phyloP scores from a whole-genome alignment of 805 yeast genomes.

The Myxozyma nipponensis region DNA sequence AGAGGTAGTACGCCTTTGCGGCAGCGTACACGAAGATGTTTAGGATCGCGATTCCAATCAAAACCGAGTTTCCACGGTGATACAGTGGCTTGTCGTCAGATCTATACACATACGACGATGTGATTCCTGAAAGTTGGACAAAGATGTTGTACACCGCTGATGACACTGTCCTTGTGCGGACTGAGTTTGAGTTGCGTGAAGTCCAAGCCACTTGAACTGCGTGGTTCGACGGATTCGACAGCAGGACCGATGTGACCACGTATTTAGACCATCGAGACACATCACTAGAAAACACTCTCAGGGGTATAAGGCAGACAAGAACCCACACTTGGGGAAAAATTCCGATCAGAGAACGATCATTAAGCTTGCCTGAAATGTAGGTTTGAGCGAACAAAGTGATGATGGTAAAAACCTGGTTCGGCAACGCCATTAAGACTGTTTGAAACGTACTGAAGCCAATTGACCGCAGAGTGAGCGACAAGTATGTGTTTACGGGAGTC shows the following conservation, averaged over 20 bases:
- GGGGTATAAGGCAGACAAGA: slow-evolving; percentile 14
- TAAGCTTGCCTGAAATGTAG: slow-evolving; percentile 8
- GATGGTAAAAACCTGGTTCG: slow-evolving; percentile 38
- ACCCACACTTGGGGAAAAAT: slow-evolving; percentile 19
- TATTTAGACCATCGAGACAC: slow-evolving; percentile 27
- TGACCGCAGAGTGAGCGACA: slow-evolving; percentile 47
- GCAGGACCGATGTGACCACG: slow-evolving; percentile 31
- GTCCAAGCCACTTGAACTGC: slow-evolving; percentile 58
- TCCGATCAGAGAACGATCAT: slow-evolving; percentile 15
- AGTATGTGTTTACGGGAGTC: slow-evolving; percentile 41
- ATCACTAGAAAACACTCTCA: slow-evolving; percentile 30
- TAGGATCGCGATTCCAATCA: slow-evolving; percentile 33
- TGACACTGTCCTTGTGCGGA: slow-evolving; percentile 60
- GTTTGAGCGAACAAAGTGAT: slow-evolving; percentile 30
- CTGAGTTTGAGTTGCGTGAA: slow-evolving; percentile 59
- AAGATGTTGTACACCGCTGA: slow-evolving; percentile 64
- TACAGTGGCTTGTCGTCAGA: slow-evolving; percentile 57
- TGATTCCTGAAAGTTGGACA: slow-evolving; percentile 56
- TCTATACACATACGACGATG: slow-evolving; percentile 55
- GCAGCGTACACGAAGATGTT: slow-evolving; percentile 31
- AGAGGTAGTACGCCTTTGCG: slow-evolving; percentile 37
- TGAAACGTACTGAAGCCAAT: slow-evolving; percentile 53
- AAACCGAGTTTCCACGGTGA: slow-evolving; percentile 49
- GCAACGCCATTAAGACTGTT: slow-evolving; percentile 52
- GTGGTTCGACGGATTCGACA: slow-evolving; percentile 50